These are phyloP conservation scores for Bacidia gigantensis DNA, from an alignment of 495 filamentous ascomycete species.

Conservation along the genomic window DNA sequence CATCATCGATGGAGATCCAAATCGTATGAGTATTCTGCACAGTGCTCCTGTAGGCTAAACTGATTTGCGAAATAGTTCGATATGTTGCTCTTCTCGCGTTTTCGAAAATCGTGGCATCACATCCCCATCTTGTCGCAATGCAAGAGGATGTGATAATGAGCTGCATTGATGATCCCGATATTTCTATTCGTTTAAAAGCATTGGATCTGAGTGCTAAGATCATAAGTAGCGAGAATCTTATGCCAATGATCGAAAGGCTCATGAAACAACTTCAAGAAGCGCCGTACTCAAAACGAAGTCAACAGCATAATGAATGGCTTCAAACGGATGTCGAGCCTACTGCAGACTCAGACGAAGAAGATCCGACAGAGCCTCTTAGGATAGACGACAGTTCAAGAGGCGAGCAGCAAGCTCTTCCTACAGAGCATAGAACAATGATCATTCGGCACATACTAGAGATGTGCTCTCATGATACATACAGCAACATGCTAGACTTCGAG, in stretches of 20 bases:
- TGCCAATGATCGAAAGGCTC: conserved; percentile 70
- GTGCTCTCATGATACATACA: conserved; percentile 83
- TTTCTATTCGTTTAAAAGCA: conserved; percentile 89
- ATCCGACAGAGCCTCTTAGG: conserved; percentile 31
- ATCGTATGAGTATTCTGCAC: conserved; percentile 43
- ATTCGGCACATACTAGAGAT: conserved; percentile 72
- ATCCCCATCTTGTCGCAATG: conserved; percentile 71
- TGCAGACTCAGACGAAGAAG: conserved; percentile 47
- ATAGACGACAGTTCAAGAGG: conserved; percentile 14
- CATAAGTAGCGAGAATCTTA: conserved; percentile 72
- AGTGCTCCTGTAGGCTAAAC: background rate
- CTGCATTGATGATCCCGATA: conserved; percentile 88
- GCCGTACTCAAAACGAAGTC: conserved; percentile 22
- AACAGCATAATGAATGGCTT: conserved; percentile 22
- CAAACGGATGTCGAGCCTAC: conserved; percentile 25
- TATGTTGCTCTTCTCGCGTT: conserved; percentile 94
- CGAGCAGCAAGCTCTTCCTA: conserved; percentile 41
- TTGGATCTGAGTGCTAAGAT: conserved; percentile 83
- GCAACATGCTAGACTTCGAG: conserved; percentile 75
- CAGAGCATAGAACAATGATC: conserved; percentile 69
- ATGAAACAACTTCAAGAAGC: conserved; percentile 64
- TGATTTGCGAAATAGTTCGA: conserved; percentile 49
- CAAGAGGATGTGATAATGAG: conserved; percentile 93
- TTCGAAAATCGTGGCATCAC: conserved; percentile 79
- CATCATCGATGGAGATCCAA: conserved; percentile 80